Conservation (phyloP, 2,329 filamentous ascomycete genomes). For the Epichloe gansuensis region DNA sequence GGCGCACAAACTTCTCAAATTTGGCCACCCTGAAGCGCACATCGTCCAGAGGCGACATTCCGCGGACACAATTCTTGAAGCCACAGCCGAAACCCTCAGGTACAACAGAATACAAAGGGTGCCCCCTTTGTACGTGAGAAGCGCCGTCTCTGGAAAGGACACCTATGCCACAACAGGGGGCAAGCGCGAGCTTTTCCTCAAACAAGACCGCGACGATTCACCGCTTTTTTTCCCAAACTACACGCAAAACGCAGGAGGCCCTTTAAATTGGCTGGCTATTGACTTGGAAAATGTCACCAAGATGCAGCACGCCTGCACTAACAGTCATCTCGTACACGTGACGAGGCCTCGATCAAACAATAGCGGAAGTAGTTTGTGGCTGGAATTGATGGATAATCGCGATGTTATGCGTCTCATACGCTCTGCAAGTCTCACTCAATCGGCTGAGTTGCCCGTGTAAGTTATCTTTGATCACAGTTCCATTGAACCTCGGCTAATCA, state of each 20-base stretch:
- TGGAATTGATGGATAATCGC: conserved; percentile 11
- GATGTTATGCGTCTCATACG: not conserved
- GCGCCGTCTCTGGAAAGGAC: conserved; percentile 15
- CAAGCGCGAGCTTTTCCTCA: conserved; percentile 1
- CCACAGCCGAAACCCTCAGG: not conserved
- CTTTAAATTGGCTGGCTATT: conserved; percentile 6
- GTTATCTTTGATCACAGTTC: not conserved
- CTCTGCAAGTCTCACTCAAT: not conserved
- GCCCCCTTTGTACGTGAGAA: conserved; percentile 7
- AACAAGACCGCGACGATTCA: not conserved
- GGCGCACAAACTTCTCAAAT: conserved; percentile 9
- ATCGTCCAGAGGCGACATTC: conserved; percentile 17
- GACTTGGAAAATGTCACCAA: not conserved
- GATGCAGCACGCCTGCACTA: conserved; percentile 8
- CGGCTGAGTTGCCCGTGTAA: not conserved
- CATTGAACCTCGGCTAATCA: not conserved
- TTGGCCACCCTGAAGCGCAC: not conserved
- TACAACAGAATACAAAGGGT: not conserved
- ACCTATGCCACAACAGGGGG: conserved; percentile 2
- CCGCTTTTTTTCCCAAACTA: not conserved
- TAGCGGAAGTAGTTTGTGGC: conserved; percentile 6
- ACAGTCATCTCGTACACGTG: conserved; percentile 12
- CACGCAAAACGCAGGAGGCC: not conserved
- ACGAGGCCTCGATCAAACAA: conserved; percentile 9
- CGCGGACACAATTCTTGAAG: conserved; percentile 11